Evolutionary conservation across 1,139 yeast genomes (phyloP).

Genomic region (Suhomyces wounanorum): DNA sequence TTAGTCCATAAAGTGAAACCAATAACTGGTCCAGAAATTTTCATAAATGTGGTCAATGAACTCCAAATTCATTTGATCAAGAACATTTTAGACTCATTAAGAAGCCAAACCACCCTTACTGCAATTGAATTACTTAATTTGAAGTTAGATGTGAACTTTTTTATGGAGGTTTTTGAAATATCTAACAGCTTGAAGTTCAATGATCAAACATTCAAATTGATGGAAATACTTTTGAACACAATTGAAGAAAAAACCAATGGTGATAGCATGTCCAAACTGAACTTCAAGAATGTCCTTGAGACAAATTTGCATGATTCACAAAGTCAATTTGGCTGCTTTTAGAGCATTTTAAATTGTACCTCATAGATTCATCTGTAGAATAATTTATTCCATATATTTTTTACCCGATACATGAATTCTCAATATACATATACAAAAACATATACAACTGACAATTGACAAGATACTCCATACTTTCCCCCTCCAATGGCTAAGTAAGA

Average conservation of each 20-base stretch:
- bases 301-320: constrained; percentile 34
- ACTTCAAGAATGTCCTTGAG: constrained; percentile 34
- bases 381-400: neutral
- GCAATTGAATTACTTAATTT: constrained; percentile 28
- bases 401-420: constrained; percentile 4
- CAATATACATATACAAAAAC: neutral
- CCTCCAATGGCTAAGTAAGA: constrained; percentile 13
- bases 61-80: constrained; percentile 41
- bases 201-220: constrained; percentile 38
- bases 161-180: constrained; percentile 44
- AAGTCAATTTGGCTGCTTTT: constrained; percentile 34
- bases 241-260: constrained; percentile 31
- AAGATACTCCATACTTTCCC: constrained; percentile 16
- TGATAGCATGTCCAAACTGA: constrained; percentile 23
- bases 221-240: constrained; percentile 35
- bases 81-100: constrained; percentile 34
- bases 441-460: neutral
- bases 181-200: constrained; percentile 38
- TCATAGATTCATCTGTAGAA: too few species aligned
- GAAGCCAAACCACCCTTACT: constrained; percentile 22
- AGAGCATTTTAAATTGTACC: neutral
- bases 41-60: constrained; percentile 41
- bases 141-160: constrained; percentile 42
- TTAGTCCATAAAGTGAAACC: constrained; percentile 46
- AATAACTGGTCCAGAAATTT: constrained; percentile 41